These are phyloP conservation scores for Gossypium australe DNA, from an alignment of 345 rosid genomes.

Conservation along the genomic window DNA sequence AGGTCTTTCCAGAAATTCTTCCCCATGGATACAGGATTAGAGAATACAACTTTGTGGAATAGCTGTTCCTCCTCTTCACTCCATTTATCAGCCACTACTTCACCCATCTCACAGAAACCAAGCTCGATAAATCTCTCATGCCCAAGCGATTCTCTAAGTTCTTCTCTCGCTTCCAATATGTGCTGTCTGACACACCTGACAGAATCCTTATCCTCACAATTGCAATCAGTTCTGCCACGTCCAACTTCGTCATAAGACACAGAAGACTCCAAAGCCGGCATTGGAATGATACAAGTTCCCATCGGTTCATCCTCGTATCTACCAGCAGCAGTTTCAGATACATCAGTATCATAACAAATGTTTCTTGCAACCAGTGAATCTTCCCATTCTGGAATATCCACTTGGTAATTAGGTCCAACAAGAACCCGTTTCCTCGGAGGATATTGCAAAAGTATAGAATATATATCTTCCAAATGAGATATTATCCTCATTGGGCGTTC, in stretches of 20 bases:
- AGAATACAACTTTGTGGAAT: slow-evolving; percentile 47
- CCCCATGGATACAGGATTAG: slow-evolving; percentile 50
- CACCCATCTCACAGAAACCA: slow-evolving; percentile 79
- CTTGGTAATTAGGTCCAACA: slow-evolving; percentile 73
- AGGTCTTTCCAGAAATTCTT: slow-evolving; percentile 62
- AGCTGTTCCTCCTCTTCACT: slow-evolving; percentile 56
- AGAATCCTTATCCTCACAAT: slow-evolving; percentile 49
- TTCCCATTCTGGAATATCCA: slow-evolving; percentile 42
- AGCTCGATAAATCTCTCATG: slow-evolving; percentile 37
- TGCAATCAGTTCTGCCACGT: slow-evolving; percentile 45
- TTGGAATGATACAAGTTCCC: slow-evolving; percentile 66
- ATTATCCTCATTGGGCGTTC: slow-evolving; percentile 22
- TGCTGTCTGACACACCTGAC: slow-evolving; percentile 62
- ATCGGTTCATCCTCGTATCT: slow-evolving; percentile 31
- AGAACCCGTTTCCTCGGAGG: slow-evolving; percentile 43
- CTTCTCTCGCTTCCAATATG: slow-evolving; percentile 48
- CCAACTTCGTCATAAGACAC: slow-evolving; percentile 26
- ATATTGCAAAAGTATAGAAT: slow-evolving; percentile 28
- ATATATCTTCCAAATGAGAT: slow-evolving; percentile 26
- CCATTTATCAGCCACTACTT: slow-evolving; percentile 57
- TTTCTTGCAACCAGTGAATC: neutral
- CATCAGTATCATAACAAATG: slow-evolving; percentile 1
- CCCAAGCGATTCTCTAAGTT: slow-evolving; percentile 41
- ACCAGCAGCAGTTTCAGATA: slow-evolving; percentile 13
- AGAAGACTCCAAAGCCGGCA: slow-evolving; percentile 30